These are phyloP conservation scores for Phyllosticta citrichinensis DNA, from an alignment of 2,329 filamentous ascomycete species.

Conservation along the genomic window DNA sequence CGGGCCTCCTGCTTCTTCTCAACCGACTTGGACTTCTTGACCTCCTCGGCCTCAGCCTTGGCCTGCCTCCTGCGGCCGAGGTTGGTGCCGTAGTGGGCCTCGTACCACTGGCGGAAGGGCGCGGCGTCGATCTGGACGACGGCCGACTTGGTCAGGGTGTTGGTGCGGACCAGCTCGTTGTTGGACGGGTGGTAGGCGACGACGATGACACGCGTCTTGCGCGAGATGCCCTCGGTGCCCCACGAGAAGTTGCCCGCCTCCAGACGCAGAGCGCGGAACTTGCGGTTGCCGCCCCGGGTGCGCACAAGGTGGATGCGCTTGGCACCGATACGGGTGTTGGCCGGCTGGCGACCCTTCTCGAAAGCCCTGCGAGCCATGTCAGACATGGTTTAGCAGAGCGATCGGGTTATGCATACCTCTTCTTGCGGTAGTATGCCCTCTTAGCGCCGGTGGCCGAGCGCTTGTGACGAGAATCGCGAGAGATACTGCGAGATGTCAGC, in stretches of 20 bases:
- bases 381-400: conserved; percentile 48
- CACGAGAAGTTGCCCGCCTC: conserved; percentile 99
- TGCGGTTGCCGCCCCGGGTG: conserved; percentile 97
- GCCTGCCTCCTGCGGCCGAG: conserved; percentile 87
- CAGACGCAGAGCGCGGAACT: conserved; percentile 98
- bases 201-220: conserved; percentile 98
- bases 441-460: conserved; percentile 98
- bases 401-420: conserved; percentile 50
- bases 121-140: conserved; percentile 98
- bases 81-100: conserved; percentile 93
- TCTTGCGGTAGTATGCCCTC: conserved; percentile 49
- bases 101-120: conserved; percentile 99
- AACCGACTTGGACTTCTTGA: conserved; percentile 94
- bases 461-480: conserved; percentile 99
- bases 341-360: conserved; percentile 98
- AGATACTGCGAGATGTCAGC: conserved; percentile 62
- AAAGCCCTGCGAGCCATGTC: conserved; percentile 70
- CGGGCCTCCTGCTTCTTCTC: conserved; percentile 94
- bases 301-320: conserved; percentile 96
- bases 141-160: conserved; percentile 98
- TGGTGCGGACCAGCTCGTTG: conserved; percentile 99
- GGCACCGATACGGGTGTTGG: conserved; percentile 97
- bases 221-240: conserved; percentile 94
- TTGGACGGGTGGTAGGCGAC: conserved; percentile 99
- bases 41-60: conserved; percentile 57